phyloP scores from a whole-genome alignment of 495 filamentous ascomycete species.

The Aspergillus incahuasiensis region DNA sequence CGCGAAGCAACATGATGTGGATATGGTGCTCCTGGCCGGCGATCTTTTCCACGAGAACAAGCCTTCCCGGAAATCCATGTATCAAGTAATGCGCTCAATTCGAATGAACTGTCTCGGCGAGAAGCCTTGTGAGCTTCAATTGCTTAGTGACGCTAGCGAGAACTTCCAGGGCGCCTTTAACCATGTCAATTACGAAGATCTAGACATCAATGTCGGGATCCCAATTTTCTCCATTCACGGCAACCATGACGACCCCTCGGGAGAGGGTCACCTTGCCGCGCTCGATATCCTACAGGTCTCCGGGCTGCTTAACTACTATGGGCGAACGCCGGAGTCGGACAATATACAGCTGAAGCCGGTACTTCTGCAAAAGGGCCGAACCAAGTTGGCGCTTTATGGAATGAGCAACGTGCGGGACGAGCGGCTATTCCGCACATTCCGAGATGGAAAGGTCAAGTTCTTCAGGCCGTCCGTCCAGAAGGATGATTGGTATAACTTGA shows the following conservation, averaged over 20 bases:
- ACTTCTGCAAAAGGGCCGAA: slow-evolving; percentile 86
- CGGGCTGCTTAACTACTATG: slow-evolving; percentile 93
- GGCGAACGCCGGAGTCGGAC: slow-evolving; percentile 83
- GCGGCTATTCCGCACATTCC: slow-evolving; percentile 85
- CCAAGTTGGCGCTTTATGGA: slow-evolving; percentile 92
- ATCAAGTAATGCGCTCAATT: slow-evolving; percentile 90
- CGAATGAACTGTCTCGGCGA: slow-evolving; percentile 91
- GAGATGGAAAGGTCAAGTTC: slow-evolving; percentile 91
- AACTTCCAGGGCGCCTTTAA: slow-evolving; percentile 81
- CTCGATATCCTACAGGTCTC: slow-evolving; percentile 88
- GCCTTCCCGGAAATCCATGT: slow-evolving; percentile 93
- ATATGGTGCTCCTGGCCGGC: slow-evolving; percentile 93
- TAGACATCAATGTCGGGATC: slow-evolving; percentile 96
- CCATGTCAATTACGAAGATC: slow-evolving; percentile 95
- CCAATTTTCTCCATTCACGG: slow-evolving; percentile 98
- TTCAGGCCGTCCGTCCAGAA: slow-evolving; percentile 79
- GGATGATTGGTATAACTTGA: slow-evolving; percentile 92
- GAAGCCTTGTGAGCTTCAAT: slow-evolving; percentile 92
- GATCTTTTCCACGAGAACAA: slow-evolving; percentile 99
- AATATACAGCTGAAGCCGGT: slow-evolving; percentile 89
- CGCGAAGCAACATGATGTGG: slow-evolving; percentile 80
- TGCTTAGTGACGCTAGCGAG: slow-evolving; percentile 87
- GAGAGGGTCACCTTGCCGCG: slow-evolving; percentile 83
- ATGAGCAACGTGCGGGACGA: slow-evolving; percentile 97
- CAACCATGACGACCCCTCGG: slow-evolving; percentile 96